Evolutionary conservation across 352 stramenopile genomes (phyloP).

Genomic region (Elongisporangium senticosum): DNA sequence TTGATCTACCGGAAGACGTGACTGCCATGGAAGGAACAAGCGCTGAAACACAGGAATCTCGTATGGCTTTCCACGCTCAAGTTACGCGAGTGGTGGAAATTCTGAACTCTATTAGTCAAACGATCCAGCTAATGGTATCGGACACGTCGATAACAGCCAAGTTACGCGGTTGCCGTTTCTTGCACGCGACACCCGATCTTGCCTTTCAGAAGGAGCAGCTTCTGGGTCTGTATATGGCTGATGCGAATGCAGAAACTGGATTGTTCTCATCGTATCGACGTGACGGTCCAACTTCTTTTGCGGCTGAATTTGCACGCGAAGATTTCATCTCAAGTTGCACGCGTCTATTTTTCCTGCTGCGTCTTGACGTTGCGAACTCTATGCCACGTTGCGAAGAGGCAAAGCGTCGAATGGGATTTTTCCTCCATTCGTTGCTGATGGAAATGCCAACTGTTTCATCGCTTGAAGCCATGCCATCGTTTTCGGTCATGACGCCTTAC

Average conservation of each 20-base stretch:
- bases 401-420: slow-evolving; percentile 84
- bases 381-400: slow-evolving; percentile 79
- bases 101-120: slow-evolving; percentile 36
- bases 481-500: slow-evolving; percentile 87
- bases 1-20: slow-evolving; percentile 79
- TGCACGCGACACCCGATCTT: slow-evolving; percentile 46
- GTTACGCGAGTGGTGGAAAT: slow-evolving; percentile 56
- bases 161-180: slow-evolving; percentile 55
- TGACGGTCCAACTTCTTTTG: slow-evolving; percentile 21
- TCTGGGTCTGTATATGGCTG: slow-evolving; percentile 61
- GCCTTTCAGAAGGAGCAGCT: slow-evolving; percentile 70
- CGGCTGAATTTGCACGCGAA: slow-evolving; percentile 39
- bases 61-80: slow-evolving; percentile 65
- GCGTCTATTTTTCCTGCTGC: slow-evolving; percentile 76
- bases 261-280: slow-evolving; percentile 38
- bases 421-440: slow-evolving; percentile 82
- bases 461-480: slow-evolving; percentile 81
- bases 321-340: slow-evolving; percentile 76
- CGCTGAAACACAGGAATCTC: slow-evolving; percentile 31
- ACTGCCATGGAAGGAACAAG: slow-evolving; percentile 34
- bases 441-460: slow-evolving; percentile 71
- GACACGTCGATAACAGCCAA: slow-evolving; percentile 38
- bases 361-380: slow-evolving; percentile 56
- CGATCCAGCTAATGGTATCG: slow-evolving; percentile 53
- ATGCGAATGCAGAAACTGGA: slow-evolving; percentile 47